phyloP scores from a whole-genome alignment of 768 basidiomycete species.

The Phaeotremella fagi region DNA sequence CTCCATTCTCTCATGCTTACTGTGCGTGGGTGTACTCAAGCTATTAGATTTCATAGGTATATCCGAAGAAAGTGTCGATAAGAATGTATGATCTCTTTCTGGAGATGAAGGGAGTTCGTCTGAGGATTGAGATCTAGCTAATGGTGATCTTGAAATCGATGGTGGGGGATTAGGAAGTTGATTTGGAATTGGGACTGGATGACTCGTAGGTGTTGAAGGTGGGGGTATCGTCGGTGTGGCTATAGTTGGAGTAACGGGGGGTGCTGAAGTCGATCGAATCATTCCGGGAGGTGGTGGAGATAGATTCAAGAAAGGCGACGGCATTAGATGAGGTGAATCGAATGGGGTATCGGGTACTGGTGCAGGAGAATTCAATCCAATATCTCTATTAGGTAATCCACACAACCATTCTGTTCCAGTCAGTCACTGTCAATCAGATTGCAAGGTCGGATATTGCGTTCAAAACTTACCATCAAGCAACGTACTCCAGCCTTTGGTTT shows the following conservation, averaged over 20 bases:
- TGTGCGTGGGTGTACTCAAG: background rate
- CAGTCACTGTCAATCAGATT: background rate
- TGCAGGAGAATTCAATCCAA: conserved; percentile 13
- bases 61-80: background rate
- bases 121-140: background rate
- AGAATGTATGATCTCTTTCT: background rate
- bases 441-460: background rate
- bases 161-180: background rate
- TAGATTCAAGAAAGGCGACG: background rate
- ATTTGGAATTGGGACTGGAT: background rate
- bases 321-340: background rate
- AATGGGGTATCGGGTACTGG: background rate
- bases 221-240: too few species aligned
- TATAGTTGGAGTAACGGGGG: background rate
- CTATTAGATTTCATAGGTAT: background rate
- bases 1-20: background rate
- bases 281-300: conserved; percentile 1
- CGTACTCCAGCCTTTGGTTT: conserved; percentile 35
- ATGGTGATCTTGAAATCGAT: background rate
- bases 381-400: conserved; percentile 7
- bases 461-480: conserved; percentile 38
- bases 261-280: background rate
- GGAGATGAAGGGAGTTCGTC: background rate
- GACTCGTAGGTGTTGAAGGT: too few species aligned
- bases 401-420: conserved; percentile 34